Evolutionary conservation across 148 eudicot genomes (phyloP), one percentile per base, ranked within the genome.

Genomic region (Diospyros kaki): DNA sequence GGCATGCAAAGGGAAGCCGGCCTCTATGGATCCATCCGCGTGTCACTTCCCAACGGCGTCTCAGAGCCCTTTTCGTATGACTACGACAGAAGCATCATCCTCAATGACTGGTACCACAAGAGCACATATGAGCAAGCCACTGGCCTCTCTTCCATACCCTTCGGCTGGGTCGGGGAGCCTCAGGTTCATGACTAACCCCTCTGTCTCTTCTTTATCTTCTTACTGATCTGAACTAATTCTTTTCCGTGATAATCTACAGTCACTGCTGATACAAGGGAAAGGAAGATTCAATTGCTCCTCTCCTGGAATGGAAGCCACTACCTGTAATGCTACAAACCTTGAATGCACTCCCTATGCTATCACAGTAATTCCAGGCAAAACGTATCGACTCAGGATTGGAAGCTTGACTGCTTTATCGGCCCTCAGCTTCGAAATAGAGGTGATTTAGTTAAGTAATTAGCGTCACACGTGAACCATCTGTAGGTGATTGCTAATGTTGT

Each of bases 91-190:
- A 89, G 89, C 78, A 73, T 94, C 4, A 68, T 94, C 50, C 85
- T 94, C 9, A 86, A 79, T 0, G 98, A 94, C 79, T 94, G 98
- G 98, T 94, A 84, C 73, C 98, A 91, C 75, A 82, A 81, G 68
- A 86, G 83, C 76, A 69, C 94, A 6, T 65, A 58, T 66, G 97
- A 94, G 72, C 86, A 84, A 58, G 80, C 92, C 66, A 76, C 80
- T 39, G 91, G 90, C 5, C 80, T 93, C n/a, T 68, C 87, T 43
- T 88, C 97, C 6, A 74, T 77, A 38, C 94, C 94, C 72, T 91
- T 91, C 65, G 83, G 64, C 15, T 93, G 94, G 92, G 93, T 89
- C 56, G 91, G 90, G 2, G 98, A 93, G 78, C 98, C 98, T 76
- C 87, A 93, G 90, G 98, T 93, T 82, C 48, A 64, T n/a, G 10